Conservation (phyloP, 1,284 basidiomycete species). For the Trametes pubescens region DNA sequence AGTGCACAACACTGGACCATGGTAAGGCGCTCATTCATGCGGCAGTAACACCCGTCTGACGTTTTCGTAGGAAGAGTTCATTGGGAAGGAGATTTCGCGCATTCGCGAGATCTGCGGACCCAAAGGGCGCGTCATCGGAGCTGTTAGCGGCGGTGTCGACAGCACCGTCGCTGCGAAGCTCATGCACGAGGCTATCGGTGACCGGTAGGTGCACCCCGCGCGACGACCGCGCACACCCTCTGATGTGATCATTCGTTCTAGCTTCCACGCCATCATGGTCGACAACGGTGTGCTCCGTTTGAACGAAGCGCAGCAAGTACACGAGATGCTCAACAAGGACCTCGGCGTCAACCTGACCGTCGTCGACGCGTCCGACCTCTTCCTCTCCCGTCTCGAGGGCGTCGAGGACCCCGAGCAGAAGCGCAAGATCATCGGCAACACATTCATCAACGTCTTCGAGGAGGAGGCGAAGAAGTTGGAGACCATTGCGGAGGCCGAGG, state of each 20-base stretch:
- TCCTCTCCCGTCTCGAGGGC: slow-evolving; percentile 89
- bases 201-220: slow-evolving; percentile 63
- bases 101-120: slow-evolving; percentile 96
- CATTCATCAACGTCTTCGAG: slow-evolving; percentile 99
- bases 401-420: slow-evolving; percentile 98
- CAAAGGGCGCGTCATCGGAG: slow-evolving; percentile 96
- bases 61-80: slow-evolving; percentile 86
- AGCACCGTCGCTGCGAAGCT: slow-evolving; percentile 98
- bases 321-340: slow-evolving; percentile 93
- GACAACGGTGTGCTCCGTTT: slow-evolving; percentile 97
- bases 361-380: slow-evolving; percentile 94
- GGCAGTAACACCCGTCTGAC: slow-evolving; percentile 10
- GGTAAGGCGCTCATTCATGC: slow-evolving; percentile 55
- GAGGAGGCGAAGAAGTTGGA: slow-evolving; percentile 93
- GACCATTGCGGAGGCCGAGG: slow-evolving; percentile 80
- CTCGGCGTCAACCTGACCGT: slow-evolving; percentile 97
- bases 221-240: not conserved
- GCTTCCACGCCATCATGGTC: slow-evolving; percentile 99
- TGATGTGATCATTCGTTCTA: slow-evolving; percentile 39
- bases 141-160: slow-evolving; percentile 97
- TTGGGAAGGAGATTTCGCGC: slow-evolving; percentile 95
- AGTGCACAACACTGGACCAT: slow-evolving; percentile 94
- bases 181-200: slow-evolving; percentile 99
- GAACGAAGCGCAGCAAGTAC: slow-evolving; percentile 93
- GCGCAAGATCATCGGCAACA: slow-evolving; percentile 99